Base-by-base conservation (phyloP, 441 rosid genomes). In the Populus trichocarpa region DNA sequence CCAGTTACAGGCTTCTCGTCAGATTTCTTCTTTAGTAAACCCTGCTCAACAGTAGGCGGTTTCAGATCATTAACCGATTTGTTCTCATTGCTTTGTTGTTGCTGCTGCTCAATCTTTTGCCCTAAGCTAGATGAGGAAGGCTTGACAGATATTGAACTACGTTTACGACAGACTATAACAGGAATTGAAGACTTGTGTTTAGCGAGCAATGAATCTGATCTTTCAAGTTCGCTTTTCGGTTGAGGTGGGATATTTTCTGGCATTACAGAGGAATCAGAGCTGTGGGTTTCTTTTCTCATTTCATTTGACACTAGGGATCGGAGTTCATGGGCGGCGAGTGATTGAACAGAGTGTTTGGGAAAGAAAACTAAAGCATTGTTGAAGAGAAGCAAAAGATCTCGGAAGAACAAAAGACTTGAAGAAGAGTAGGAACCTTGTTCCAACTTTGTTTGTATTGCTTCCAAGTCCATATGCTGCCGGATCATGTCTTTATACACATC, bases 111-210 rank as follows among this genome's bases (percentile, higher is more conserved):
- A 74, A 20, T 80, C 66, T 81, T 85, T 72, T 68, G 84, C 22
- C 75, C 84, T 26, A 74, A 70, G 66, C 72, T 82, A 42, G 85
- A 73, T 70, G 87, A 42, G 53, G 88, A 77, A 42, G 88, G 81
- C 78, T 87, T 88, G 12, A 84, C 74, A 1, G 89, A 78, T 69
- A 78, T 80, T 18, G 88, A 85, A 28, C 87, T 87, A 61, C 88
- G 85, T 83, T 86, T 90, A 70, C 90, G 89, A 74, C 92, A 92
- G 3, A 80, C 89, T 16, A 89, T 79, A 57, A 88, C 80, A 64
- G 90, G 84, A 75, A 78, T 80, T 13, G 90, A 68, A 4, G 90
- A 67, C 75, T 88, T 90, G 12, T 82, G 87, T 46, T 70, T 86
- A 1, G 85, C 77, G 22, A 83, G 88, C 59, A 87, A 72, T 4